Percentiles rank a stretch among this genome's conserved stretches.
Conservation (phyloP, 2,329 filamentous ascomycete genomes). For the Venturia aucupariae region DNA sequence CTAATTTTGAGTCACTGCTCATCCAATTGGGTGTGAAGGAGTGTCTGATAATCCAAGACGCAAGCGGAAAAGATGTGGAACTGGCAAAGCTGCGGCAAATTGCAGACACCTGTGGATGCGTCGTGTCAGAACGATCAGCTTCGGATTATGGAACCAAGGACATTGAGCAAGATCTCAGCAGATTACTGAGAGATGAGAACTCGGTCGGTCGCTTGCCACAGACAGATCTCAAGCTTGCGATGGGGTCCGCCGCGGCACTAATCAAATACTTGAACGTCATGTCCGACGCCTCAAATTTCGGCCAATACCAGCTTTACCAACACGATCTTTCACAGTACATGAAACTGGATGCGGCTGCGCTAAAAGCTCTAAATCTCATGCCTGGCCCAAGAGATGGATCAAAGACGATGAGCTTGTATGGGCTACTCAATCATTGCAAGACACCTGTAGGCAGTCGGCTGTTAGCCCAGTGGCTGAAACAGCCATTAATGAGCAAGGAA, state of each 20-base stretch:
- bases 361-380: conserved; percentile 95
- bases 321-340: conserved; percentile 96
- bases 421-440: conserved; percentile 93
- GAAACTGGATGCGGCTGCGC: conserved; percentile 90
- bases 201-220: conserved; percentile 70
- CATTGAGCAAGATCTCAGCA: conserved; percentile 87
- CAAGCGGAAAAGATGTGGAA: conserved; percentile 75
- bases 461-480: conserved; percentile 93
- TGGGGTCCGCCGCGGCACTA: conserved; percentile 86
- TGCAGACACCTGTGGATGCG: conserved; percentile 84
- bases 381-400: conserved; percentile 86
- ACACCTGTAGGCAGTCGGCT: conserved; percentile 86
- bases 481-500: conserved; percentile 82
- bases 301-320: conserved; percentile 94
- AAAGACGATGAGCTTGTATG: conserved; percentile 97
- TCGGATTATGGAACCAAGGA: conserved; percentile 80
- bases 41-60: conserved; percentile 75
- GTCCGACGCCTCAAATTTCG: conserved; percentile 88
- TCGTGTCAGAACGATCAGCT: conserved; percentile 68
- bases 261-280: conserved; percentile 91
- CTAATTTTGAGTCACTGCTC: conserved; percentile 91
- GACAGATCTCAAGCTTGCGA: conserved; percentile 87
- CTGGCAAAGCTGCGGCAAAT: conserved; percentile 79
- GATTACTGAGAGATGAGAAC: conserved; percentile 79
- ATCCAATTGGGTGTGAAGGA: conserved; percentile 96